Evolutionary conservation across 1,139 yeast species (phyloP), one percentile per base, ranked within the genome.

Genomic region (Saccharomyces hybrid): DNA sequence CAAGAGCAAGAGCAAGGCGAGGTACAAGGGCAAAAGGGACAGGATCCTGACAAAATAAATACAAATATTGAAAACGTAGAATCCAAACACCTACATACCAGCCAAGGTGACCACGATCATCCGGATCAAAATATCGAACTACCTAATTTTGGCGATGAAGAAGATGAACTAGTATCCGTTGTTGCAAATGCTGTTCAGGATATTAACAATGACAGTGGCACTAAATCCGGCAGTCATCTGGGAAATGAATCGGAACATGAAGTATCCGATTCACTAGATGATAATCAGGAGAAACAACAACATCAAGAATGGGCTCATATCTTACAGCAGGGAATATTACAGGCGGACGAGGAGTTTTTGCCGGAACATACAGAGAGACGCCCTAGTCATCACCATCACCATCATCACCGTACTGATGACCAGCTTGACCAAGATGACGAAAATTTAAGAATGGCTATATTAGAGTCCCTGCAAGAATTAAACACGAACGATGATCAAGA

Each of bases 381-480:
- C 34, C 29, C 44, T 7, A 38, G 42, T 16, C 29, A 47, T 34
- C 28, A 16, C 13, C 27, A 47, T n/a, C 23, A 20, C 56, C 53
- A 8, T 26, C 53, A 20, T 20, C 55, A 50, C 38, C 57, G 38
- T 20, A 46, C 57, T 5, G 49, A 55, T n/a, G 64, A 64, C n/a
- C 56, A 60, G 26, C 50, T 67, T 38, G 71, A 68, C 53, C 68
- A 65, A 50, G 71, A 67, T 49, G 71, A 68, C 52, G 70, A 66
- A 51, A 63, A 66, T 51, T 56, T 68, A 14, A 57, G 71, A 52
- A 59, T 60, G 28, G 71, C 71, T 11, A 68, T 68, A 53, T 49
- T 67, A 26, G 67, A 65, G 32, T 65, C 70, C 0, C 52, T 68
- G 32, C 64, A 66, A 27, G 64, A 62, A 26, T 48, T 68, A 14